Evolutionary conservation across 2,329 filamentous ascomycete species (phyloP).

Genomic region (Cladosporium cucumerinum): DNA sequence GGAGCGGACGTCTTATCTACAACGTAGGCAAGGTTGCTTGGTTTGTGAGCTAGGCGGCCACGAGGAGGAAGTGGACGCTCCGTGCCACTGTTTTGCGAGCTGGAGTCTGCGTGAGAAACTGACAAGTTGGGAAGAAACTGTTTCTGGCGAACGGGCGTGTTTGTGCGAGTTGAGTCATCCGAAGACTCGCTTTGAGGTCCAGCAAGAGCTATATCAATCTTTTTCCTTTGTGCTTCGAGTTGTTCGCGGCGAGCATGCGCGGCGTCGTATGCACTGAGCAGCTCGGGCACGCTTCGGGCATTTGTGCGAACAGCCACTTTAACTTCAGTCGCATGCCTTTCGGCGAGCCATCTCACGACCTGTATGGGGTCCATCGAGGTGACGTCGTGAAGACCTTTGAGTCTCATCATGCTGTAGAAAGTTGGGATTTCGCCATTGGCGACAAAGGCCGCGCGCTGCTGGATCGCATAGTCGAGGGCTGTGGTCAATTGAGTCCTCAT

Average conservation of each 20-base stretch:
- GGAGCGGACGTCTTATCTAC: background rate
- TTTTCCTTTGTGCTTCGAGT: background rate
- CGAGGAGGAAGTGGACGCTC: background rate
- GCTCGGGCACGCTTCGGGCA: background rate
- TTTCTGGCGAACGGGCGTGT: background rate
- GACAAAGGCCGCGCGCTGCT: background rate
- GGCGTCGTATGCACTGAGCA: background rate
- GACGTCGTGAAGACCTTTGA: background rate
- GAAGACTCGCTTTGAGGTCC: background rate
- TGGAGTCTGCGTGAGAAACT: background rate
- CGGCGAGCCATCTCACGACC: slow-evolving; percentile 16
- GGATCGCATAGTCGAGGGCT: slow-evolving; percentile 23
- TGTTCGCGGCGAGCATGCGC: background rate
- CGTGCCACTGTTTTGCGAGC: background rate
- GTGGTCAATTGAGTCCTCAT: slow-evolving; percentile 19
- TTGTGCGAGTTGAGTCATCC: background rate
- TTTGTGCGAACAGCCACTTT: slow-evolving; percentile 8
- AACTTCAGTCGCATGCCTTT: slow-evolving; percentile 14
- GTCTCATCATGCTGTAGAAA: background rate
- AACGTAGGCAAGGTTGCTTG: background rate
- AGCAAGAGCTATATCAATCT: background rate
- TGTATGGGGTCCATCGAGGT: background rate
- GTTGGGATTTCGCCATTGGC: background rate
- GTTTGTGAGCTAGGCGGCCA: background rate
- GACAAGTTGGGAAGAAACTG: background rate